phyloP scores from a whole-genome alignment of 768 basidiomycete genomes.

The Epithele typhae region DNA sequence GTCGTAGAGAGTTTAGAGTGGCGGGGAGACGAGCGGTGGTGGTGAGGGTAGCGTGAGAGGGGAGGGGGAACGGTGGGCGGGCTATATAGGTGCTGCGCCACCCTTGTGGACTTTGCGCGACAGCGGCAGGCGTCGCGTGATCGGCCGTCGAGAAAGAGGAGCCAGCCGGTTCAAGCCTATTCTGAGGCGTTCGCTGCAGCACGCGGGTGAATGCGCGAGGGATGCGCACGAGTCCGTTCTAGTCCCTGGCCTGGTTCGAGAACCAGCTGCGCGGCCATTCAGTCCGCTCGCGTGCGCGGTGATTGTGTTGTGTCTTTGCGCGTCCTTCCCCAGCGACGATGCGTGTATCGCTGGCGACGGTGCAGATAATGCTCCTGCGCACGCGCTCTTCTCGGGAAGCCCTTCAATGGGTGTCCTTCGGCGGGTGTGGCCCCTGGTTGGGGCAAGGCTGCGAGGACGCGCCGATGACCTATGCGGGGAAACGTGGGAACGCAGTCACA shows the following conservation, averaged over 20 bases:
- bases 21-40: neutral
- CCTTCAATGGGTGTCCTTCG: no score
- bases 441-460: conserved; percentile 1
- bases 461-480: conserved; percentile 24
- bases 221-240: conserved; percentile 4
- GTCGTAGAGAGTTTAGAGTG: no score
- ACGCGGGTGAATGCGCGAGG: neutral
- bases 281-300: neutral
- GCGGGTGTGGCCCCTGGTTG: no score
- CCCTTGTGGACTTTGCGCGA: neutral
- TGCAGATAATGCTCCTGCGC: no score
- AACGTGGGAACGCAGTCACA: conserved; percentile 20
- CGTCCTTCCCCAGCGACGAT: no score
- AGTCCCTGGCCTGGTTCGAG: neutral
- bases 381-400: no score
- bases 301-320: neutral
- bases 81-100: conserved; percentile 11
- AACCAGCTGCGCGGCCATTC: no score
- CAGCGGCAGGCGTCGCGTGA: conserved; percentile 15
- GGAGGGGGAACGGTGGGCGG: conserved; percentile 2
- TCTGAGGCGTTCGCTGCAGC: conserved; percentile 10
- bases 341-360: no score
- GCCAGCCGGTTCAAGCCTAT: conserved; percentile 2
- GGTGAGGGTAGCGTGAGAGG: conserved; percentile 2
- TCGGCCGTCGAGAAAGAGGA: neutral